Evolutionary conservation across 139 green algal genomes (phyloP).

Genomic region (Closterium sp.): DNA sequence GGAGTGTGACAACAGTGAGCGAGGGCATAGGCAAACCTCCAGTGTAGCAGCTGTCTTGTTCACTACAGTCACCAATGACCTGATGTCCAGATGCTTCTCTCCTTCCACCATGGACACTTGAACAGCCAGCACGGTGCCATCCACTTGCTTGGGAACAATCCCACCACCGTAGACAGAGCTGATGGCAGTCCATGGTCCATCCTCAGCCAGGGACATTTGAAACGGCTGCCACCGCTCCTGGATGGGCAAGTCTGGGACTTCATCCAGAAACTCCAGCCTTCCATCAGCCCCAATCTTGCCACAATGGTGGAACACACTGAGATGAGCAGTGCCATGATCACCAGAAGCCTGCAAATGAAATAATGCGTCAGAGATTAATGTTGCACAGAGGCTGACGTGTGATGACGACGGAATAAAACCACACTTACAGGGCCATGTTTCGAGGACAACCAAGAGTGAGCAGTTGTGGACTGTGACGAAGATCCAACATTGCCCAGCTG

Average conservation of each 20-base stretch:
- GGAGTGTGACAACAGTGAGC: not conserved
- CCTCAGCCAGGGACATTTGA: not conserved
- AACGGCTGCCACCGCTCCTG: not conserved
- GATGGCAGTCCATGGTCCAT: not conserved
- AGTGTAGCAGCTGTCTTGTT: conserved; percentile 69
- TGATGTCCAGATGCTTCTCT: not conserved
- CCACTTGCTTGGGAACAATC: not conserved
- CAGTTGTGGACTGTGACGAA: not conserved
- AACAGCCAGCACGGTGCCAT: not conserved
- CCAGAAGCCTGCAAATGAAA: not conserved
- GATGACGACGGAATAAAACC: not conserved
- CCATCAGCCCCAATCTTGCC: not conserved
- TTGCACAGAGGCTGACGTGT: not conserved
- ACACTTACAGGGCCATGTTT: not conserved
- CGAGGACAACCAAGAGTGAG: not conserved
- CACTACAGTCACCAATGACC: conserved; percentile 43
- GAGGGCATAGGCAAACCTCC: conserved; percentile 40
- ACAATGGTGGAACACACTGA: not conserved
- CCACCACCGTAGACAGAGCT: not conserved
- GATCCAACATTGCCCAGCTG: not conserved
- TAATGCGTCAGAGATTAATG: not conserved
- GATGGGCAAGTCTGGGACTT: not conserved
- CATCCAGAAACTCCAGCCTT: not conserved
- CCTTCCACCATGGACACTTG: not conserved
- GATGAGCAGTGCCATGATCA: not conserved